Conservation (phyloP, 1,284 basidiomycete genomes). For the Pseudomicrostroma phylloplanum region DNA sequence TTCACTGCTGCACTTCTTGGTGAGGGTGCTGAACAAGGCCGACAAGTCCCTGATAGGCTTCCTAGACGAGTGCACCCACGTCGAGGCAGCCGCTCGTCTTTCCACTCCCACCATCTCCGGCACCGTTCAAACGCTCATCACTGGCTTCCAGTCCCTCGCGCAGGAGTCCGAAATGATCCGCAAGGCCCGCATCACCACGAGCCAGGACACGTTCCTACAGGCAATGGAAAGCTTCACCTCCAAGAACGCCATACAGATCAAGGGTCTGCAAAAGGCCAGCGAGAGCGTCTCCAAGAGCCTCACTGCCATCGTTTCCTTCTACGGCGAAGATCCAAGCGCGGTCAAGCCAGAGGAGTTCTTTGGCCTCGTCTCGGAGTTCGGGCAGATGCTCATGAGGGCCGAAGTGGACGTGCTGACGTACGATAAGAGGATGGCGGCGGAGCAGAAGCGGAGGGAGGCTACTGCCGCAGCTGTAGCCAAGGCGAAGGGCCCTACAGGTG, state of each 20-base stretch:
- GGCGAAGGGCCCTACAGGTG: neutral
- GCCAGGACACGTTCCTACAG: conserved; percentile 27
- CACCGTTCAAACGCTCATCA: conserved; percentile 22
- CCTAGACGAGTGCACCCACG: conserved; percentile 70
- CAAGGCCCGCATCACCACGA: conserved; percentile 22
- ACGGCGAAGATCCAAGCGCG: conserved; percentile 30
- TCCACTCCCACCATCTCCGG: conserved; percentile 27
- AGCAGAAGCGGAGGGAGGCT: conserved; percentile 13
- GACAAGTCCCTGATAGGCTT: conserved; percentile 67
- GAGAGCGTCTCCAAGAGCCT: conserved; percentile 16
- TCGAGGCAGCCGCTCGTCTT: conserved; percentile 63
- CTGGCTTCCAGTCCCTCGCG: conserved; percentile 22
- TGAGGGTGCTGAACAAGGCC: conserved; percentile 64
- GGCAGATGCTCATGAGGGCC: conserved; percentile 39
- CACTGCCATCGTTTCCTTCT: conserved; percentile 26
- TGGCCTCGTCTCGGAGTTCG: conserved; percentile 30
- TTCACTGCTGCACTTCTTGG: conserved; percentile 78
- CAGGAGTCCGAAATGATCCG: conserved; percentile 25
- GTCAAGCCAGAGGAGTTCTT: conserved; percentile 44
- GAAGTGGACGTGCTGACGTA: conserved; percentile 41
- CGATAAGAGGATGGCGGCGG: conserved; percentile 25
- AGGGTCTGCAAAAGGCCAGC: conserved; percentile 24
- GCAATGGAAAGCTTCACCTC: conserved; percentile 23
- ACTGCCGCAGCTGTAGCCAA: neutral
- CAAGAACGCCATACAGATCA: conserved; percentile 21